phyloP scores from a whole-genome alignment of 2,329 filamentous ascomycete species.

The Botrytis deweyae region DNA sequence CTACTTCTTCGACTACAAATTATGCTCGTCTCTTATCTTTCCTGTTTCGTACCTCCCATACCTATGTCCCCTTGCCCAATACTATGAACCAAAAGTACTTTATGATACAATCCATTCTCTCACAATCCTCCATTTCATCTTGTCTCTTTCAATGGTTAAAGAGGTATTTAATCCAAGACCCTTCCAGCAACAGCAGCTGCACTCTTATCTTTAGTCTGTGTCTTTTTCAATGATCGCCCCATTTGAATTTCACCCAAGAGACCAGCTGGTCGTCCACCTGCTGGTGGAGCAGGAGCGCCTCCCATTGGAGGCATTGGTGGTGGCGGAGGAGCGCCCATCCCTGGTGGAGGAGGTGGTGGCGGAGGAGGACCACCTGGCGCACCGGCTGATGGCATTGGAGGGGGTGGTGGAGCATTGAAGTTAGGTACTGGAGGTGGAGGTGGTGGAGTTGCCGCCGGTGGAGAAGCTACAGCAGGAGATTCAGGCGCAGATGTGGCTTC shows the following conservation, averaged over 20 bases:
- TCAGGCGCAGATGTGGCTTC: conserved; percentile 51
- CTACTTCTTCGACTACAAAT: conserved; percentile 1
- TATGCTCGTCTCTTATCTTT: conserved; percentile 2
- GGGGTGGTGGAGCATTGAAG: conserved; percentile 45
- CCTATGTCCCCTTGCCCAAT: not conserved
- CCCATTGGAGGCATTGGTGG: conserved; percentile 45
- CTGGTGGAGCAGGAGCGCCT: conserved; percentile 31
- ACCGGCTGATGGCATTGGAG: conserved; percentile 47
- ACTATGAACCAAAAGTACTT: not conserved
- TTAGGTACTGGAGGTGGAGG: conserved; percentile 48
- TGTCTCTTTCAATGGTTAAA: not conserved
- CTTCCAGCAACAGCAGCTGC: conserved; percentile 69
- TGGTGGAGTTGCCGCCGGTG: conserved; percentile 47
- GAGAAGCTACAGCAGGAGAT: conserved; percentile 43
- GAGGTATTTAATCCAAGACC: conserved; percentile 50
- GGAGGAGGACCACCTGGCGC: conserved; percentile 44
- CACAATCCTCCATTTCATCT: not conserved
- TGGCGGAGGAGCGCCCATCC: conserved; percentile 37
- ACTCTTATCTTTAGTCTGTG: conserved; percentile 85
- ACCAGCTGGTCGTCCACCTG: conserved; percentile 52
- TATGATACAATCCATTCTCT: conserved; percentile 12
- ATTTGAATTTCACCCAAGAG: conserved; percentile 81
- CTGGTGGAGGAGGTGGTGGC: conserved; percentile 40
- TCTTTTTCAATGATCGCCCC: conserved; percentile 80
- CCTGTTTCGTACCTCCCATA: not conserved